Conservation (phyloP, 2,329 filamentous ascomycete species). For the Colletotrichum costaricense region DNA sequence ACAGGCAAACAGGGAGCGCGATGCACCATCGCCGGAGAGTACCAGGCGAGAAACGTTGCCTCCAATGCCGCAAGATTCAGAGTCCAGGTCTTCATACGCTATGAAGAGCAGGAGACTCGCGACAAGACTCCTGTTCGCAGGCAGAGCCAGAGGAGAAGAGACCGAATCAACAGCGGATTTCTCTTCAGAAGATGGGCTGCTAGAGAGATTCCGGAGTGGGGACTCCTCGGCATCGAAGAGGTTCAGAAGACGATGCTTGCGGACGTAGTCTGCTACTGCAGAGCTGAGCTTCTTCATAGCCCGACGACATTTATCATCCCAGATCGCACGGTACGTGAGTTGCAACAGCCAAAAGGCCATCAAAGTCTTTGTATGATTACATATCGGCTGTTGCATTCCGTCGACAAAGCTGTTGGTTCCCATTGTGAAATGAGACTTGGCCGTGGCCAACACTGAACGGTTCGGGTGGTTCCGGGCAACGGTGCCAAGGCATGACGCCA, state of each 20-base stretch:
- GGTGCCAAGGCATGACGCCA: not conserved
- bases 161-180: not conserved
- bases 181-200: not conserved
- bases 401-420: not conserved
- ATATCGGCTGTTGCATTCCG: not conserved
- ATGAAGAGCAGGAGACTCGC: not conserved
- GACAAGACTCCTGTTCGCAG: not conserved
- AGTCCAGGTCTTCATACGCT: not conserved
- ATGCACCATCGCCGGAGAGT: not conserved
- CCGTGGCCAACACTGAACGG: not conserved
- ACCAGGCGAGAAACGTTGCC: not conserved
- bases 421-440: not conserved
- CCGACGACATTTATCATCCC: not conserved
- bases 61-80: not conserved
- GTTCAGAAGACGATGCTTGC: not conserved
- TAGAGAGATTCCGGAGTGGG: fast-evolving
- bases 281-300: not conserved
- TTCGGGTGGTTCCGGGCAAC: not conserved
- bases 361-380: not conserved
- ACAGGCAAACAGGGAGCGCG: not conserved
- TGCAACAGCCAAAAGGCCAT: not conserved
- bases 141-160: not conserved
- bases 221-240: not conserved
- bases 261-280: not conserved
- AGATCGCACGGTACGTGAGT: not conserved